phyloP scores from a whole-genome alignment of 176 grass and related monocot species.

The Cenchrus americanus region DNA sequence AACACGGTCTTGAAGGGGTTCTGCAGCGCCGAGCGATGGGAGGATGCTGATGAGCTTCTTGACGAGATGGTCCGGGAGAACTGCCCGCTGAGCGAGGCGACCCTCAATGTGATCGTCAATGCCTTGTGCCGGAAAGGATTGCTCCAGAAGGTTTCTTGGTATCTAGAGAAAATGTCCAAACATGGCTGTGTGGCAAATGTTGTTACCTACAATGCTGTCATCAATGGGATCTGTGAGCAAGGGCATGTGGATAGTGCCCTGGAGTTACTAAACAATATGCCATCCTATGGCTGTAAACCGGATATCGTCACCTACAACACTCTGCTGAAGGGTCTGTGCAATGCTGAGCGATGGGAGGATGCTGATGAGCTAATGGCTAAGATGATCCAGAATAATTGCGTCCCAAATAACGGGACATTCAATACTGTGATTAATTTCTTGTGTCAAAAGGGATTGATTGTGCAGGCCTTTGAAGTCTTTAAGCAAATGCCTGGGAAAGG shows the following conservation, averaged over 20 bases:
- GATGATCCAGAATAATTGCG: constrained; percentile 31
- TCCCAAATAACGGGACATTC: constrained; percentile 55
- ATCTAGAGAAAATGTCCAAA: constrained; percentile 64
- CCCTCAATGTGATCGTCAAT: constrained; percentile 60
- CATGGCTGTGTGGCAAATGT: constrained; percentile 58
- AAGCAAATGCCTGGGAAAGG: constrained; percentile 57
- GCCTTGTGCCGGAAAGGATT: constrained; percentile 57
- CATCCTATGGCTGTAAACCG: constrained; percentile 61
- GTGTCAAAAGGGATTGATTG: constrained; percentile 58
- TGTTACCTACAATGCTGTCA: constrained; percentile 57
- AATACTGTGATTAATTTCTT: constrained; percentile 58
- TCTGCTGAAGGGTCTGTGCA: constrained; percentile 57
- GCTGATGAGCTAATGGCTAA: constrained; percentile 27
- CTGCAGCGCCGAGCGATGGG: constrained; percentile 48
- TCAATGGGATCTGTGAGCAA: constrained; percentile 65
- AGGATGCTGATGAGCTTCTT: constrained; percentile 59
- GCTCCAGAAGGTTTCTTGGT: constrained; percentile 36
- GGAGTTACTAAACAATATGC: constrained; percentile 54
- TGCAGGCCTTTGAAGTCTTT: constrained; percentile 56
- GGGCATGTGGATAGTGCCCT: constrained; percentile 61
- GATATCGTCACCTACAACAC: constrained; percentile 70
- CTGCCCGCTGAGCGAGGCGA: constrained; percentile 57
- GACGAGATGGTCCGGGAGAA: constrained; percentile 55
- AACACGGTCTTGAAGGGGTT: constrained; percentile 67
- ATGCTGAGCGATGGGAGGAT: constrained; percentile 40